Conservation (phyloP, 2,329 filamentous ascomycete species). For the Colletotrichum sublineola region DNA sequence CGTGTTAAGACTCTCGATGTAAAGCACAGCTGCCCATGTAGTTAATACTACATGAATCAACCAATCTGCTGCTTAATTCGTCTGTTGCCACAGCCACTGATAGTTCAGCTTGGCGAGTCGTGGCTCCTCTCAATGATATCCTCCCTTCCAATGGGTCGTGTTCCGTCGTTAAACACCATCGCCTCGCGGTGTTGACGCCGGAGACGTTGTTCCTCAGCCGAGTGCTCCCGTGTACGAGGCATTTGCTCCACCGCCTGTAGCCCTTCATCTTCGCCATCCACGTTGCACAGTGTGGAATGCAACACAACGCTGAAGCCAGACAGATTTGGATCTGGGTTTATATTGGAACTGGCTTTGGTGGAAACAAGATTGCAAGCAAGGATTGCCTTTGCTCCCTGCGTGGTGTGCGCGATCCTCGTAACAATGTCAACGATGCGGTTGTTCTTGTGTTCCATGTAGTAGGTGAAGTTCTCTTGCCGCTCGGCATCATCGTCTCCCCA, state of each 20-base stretch:
- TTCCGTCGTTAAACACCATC: slow-evolving; percentile 92
- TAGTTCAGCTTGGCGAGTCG: slow-evolving; percentile 53
- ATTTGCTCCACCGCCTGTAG: slow-evolving; percentile 49
- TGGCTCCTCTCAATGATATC: slow-evolving; percentile 82
- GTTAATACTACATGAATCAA: background rate
- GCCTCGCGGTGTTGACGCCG: slow-evolving; percentile 85
- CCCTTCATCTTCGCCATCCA: slow-evolving; percentile 45
- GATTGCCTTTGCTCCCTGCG: slow-evolving; percentile 65
- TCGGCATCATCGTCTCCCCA: slow-evolving; percentile 72
- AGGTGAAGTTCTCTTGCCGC: slow-evolving; percentile 65
- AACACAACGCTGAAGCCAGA: slow-evolving; percentile 51
- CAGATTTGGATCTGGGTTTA: slow-evolving; percentile 33
- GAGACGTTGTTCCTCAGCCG: slow-evolving; percentile 77
- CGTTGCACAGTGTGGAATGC: slow-evolving; percentile 52
- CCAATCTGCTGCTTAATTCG: background rate
- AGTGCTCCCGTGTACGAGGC: slow-evolving; percentile 63
- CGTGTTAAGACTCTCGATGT: background rate
- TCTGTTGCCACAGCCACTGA: too few relatives aligned
- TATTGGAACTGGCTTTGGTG: slow-evolving; percentile 48
- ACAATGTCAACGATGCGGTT: slow-evolving; percentile 69
- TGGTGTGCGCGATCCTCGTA: slow-evolving; percentile 61
- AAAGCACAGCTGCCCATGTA: background rate
- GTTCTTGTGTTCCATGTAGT: slow-evolving; percentile 63
- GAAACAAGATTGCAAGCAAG: slow-evolving; percentile 63
- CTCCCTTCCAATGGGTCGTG: slow-evolving; percentile 76